A percentile compares a stretch with the other conserved stretches of the same genome.
These are phyloP conservation scores for Chaetomiaceae sp. DNA, from an alignment of 2,329 filamentous ascomycete species.

Conservation along the genomic window DNA sequence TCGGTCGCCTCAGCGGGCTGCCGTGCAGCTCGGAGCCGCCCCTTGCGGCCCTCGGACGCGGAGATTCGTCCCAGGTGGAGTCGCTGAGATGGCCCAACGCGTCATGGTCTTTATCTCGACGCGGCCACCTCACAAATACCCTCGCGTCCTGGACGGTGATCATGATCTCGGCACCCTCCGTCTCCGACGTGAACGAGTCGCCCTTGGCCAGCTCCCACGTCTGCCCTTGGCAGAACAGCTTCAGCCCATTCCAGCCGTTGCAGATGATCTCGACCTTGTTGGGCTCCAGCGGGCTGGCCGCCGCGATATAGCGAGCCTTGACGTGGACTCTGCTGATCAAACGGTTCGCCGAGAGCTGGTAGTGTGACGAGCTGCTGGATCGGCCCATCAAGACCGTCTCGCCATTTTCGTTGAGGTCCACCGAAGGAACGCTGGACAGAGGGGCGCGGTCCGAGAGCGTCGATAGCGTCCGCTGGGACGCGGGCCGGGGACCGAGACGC, in stretches of 20 bases:
- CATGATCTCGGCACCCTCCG: constrained; percentile 85
- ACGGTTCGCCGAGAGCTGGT: constrained; percentile 86
- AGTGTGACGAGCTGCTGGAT: constrained; percentile 92
- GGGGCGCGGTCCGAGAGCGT: constrained; percentile 73
- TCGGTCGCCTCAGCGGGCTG: constrained; percentile 52
- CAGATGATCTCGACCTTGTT: constrained; percentile 85
- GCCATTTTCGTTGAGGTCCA: constrained; percentile 76
- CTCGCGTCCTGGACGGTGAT: constrained; percentile 90
- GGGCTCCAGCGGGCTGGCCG: constrained; percentile 60
- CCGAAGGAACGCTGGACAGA: constrained; percentile 73
- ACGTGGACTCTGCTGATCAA: constrained; percentile 92
- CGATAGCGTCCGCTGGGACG: constrained; percentile 56
- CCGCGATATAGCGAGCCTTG: constrained; percentile 75
- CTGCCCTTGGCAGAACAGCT: constrained; percentile 83
- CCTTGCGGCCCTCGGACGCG: constrained; percentile 35
- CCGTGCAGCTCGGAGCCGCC: constrained; percentile 47
- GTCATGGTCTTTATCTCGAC: constrained; percentile 39
- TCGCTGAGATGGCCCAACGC: constrained; percentile 54
- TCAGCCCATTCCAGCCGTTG: constrained; percentile 92
- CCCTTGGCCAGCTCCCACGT: constrained; percentile 83
- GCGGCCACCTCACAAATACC: constrained; percentile 85
- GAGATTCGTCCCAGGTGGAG: constrained; percentile 66
- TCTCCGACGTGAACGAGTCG: constrained; percentile 85
- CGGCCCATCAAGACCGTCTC: constrained; percentile 82
- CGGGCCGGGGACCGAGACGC: constrained; percentile 43